Evolutionary conservation across 2,329 filamentous ascomycete genomes (phyloP), one percentile per base, ranked within the genome.

Genomic region (Epichloe gansuensis): DNA sequence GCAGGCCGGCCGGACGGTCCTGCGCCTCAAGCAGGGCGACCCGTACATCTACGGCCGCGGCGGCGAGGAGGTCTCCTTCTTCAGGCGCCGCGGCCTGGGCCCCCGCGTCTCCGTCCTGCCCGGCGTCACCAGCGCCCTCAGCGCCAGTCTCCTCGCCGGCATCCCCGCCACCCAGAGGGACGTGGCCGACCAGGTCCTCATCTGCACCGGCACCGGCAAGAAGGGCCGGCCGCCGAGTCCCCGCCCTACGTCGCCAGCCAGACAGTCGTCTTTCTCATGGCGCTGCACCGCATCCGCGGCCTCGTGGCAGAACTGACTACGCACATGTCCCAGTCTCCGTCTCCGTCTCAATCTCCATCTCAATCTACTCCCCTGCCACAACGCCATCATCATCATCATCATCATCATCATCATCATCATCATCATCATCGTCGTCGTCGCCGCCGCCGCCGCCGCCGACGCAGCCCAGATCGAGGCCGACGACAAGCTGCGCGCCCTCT

Each of bases 41-140:
- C 93, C 93, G 0, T 98, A 95, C 69, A 81, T 98, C 41, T 98
- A 97, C 68, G 93, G 93, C 41, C 83, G 93, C 41, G 93, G 93
- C 52, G 93, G 89, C 37, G 93, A 98, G 67, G 93, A 98, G 67
- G 88, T 89, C 41, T 80, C 82, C 34, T 95, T 87, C 65, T 96
- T 98, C 75, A 75, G 82, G 2, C 71, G 72, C 3, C 77, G 85
- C 47, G 89, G 90, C 2, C 83, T 85, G 54, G 77, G 75, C 5
- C 80, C 83, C 11, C 71, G 67, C 9, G 74, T 83, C 1, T 63
- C 79, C 0, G 91, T 98, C 0, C 73, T 98, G 2, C 93, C 93
- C 0, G 93, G 93, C 1, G 86, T 98, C 44, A 97, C 93, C 0
- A 91, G 85, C 61, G 89, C 91, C 1, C 73, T 98, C 39, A 86